A percentile compares a stretch with the other conserved stretches of the same genome.
Conservation (phyloP, 2,329 filamentous ascomycete genomes). For the Xylariaceae sp. region DNA sequence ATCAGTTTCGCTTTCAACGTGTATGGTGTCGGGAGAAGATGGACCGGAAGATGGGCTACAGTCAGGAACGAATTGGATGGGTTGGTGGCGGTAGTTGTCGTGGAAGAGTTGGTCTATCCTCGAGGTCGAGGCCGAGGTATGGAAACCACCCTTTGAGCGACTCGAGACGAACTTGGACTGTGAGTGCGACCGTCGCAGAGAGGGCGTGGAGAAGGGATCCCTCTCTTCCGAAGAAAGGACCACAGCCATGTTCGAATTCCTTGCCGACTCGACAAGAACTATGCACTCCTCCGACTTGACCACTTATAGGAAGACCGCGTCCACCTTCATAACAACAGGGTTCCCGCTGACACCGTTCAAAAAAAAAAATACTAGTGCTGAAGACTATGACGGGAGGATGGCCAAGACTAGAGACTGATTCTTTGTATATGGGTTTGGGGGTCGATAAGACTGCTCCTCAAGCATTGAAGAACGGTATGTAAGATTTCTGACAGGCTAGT, state of each 20-base stretch:
- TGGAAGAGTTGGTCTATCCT: slow-evolving; percentile 56
- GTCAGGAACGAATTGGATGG: slow-evolving; percentile 46
- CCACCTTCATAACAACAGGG: slow-evolving; percentile 34
- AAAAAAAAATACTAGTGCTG: neutral
- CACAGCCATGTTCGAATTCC: slow-evolving; percentile 55
- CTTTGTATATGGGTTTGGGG: slow-evolving; percentile 19
- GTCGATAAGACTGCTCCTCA: slow-evolving; percentile 9
- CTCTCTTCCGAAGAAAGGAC: slow-evolving; percentile 64
- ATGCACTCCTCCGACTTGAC: slow-evolving; percentile 38
- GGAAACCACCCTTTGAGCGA: slow-evolving; percentile 49
- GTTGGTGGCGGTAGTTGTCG: slow-evolving; percentile 48
- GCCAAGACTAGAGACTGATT: slow-evolving; percentile 6
- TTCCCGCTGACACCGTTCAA: slow-evolving; percentile 2
- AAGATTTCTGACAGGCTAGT: neutral
- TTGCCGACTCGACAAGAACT: slow-evolving; percentile 6
- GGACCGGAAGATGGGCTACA: slow-evolving; percentile 60
- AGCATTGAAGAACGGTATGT: slow-evolving; percentile 9
- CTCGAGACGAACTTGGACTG: slow-evolving; percentile 61
- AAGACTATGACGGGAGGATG: neutral
- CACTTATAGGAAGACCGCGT: slow-evolving; percentile 29
- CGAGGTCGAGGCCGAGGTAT: slow-evolving; percentile 54
- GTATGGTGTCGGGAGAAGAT: slow-evolving; percentile 62
- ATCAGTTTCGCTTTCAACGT: slow-evolving; percentile 57
- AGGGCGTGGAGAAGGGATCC: slow-evolving; percentile 60
- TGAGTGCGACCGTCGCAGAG: slow-evolving; percentile 66